phyloP scores from a whole-genome alignment of 169 alveolate species.

The Eimeria sp. region DNA sequence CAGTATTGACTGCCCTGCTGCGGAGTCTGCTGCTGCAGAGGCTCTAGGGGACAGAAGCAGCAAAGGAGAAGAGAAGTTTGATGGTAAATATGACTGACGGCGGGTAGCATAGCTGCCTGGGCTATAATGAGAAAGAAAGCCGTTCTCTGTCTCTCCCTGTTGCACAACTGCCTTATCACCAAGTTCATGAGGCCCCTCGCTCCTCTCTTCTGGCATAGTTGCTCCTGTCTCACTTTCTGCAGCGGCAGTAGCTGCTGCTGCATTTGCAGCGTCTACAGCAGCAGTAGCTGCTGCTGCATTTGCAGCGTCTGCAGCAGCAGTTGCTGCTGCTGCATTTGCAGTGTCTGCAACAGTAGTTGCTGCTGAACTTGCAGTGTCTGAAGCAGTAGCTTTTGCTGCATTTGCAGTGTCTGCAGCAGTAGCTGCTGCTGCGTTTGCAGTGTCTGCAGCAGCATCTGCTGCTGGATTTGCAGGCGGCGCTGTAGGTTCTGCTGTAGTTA shows the following conservation, averaged over 20 bases:
- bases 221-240: not conserved
- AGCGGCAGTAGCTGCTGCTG: not conserved
- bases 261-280: not conserved
- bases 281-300: not conserved
- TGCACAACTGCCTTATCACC: not conserved
- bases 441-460: not conserved
- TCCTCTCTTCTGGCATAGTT: not conserved
- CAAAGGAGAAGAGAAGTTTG: conserved; percentile 46
- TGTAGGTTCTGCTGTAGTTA: not conserved
- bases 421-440: not conserved
- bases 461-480: not conserved
- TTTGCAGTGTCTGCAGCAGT: not conserved
- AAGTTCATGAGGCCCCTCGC: not conserved
- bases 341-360: not conserved
- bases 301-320: not conserved
- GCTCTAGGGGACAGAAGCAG: conserved; percentile 60
- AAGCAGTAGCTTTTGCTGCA: not conserved
- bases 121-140: not conserved
- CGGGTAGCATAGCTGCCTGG: conserved; percentile 32
- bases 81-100: conserved; percentile 5
- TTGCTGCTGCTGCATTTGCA: not conserved
- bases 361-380: not conserved
- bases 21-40: conserved; percentile 37
- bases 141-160: not conserved
- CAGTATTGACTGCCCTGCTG: conserved; percentile 38